Evolutionary conservation across 1,284 basidiomycete genomes (phyloP).

Genomic region (Cryptococcus sp.): DNA sequence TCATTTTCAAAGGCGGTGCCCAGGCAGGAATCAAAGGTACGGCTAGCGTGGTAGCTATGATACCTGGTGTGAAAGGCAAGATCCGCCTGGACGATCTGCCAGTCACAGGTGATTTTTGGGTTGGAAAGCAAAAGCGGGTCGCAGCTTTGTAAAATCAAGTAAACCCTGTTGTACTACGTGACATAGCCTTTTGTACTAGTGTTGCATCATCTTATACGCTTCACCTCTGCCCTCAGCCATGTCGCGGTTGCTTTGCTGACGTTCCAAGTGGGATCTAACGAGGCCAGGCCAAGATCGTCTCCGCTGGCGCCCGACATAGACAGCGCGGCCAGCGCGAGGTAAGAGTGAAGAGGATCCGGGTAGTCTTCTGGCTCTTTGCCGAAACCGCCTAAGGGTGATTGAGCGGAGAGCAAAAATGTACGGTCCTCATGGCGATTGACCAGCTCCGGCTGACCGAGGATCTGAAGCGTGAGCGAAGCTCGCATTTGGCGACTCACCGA

Average conservation of each 20-base stretch:
- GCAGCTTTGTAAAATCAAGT: too few species aligned
- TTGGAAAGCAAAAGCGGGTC: constrained; percentile 32
- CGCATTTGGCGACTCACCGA: constrained; percentile 58
- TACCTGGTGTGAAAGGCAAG: constrained; percentile 34
- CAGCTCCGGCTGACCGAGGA: constrained; percentile 63
- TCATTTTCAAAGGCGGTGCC: constrained; percentile 52
- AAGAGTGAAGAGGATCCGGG: constrained; percentile 90
- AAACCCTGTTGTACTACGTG: background rate
- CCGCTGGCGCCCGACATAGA: constrained; percentile 51
- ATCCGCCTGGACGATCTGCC: constrained; percentile 41
- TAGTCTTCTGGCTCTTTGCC: constrained; percentile 74
- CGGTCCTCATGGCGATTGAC: constrained; percentile 63
- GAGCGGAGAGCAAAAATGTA: constrained; percentile 69
- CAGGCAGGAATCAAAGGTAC: constrained; percentile 49
- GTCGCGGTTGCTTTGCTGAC: constrained; percentile 63
- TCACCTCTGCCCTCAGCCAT: constrained; percentile 61
- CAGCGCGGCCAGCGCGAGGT: constrained; percentile 78
- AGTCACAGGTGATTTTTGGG: constrained; percentile 47
- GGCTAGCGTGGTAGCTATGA: constrained; percentile 37
- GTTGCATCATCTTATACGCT: background rate
- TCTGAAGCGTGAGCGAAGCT: constrained; percentile 55
- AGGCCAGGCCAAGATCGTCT: constrained; percentile 60
- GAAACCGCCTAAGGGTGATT: constrained; percentile 82
- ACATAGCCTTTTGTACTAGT: background rate
- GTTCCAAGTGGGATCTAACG: constrained; percentile 70